Evolutionary conservation across 352 stramenopile species (phyloP), one percentile per base, ranked within the genome.

Genomic region (Globisporangium lucens): DNA sequence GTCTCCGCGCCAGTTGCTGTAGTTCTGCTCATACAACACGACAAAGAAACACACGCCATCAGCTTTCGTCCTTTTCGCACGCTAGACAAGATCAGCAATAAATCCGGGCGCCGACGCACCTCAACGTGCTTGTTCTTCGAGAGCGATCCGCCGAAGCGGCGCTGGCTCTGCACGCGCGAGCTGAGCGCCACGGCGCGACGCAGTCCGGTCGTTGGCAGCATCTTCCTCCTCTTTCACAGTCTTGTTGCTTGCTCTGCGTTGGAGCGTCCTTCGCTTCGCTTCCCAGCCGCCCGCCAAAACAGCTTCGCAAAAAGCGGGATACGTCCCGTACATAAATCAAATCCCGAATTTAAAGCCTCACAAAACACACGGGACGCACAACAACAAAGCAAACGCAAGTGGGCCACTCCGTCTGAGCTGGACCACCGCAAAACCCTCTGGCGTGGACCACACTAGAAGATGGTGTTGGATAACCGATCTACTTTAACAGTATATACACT

Each of bases 51-150:
- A 58, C 17, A 58, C 38, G 6, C 27, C 38, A 20, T 70, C 57
- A 75, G 58, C 27, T 49, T 58, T 10, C 13, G 20, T 4, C 47
- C 27, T 24, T 10, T 3, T 7, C 56, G 33, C 9, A 55, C 61
- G 27, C 52, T 10, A 35, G 2, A 53, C 5, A 56, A 15, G 43
- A 10, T 36, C 30, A 41, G 30, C 47, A 20, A 53, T 1, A 56
- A 65, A 53, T 30, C 4, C 22, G 20, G 7, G 9, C 20, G 29
- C 15, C 17, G 0, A 72, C 71, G 56, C 61, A 92, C 83, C 79
- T 95, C 87, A 38, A 95, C 76, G 77, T 95, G 82, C 74, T 89
- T 85, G 77, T 95, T 95, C 82, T 93, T 95, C 63, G 67, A 66
- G 24, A 93, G 80, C 63, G 85, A 92, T 6, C 87, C 87, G 20